These are phyloP conservation scores for Dactylellina leptospora DNA, from an alignment of 2,329 filamentous ascomycete genomes.

Conservation along the genomic window DNA sequence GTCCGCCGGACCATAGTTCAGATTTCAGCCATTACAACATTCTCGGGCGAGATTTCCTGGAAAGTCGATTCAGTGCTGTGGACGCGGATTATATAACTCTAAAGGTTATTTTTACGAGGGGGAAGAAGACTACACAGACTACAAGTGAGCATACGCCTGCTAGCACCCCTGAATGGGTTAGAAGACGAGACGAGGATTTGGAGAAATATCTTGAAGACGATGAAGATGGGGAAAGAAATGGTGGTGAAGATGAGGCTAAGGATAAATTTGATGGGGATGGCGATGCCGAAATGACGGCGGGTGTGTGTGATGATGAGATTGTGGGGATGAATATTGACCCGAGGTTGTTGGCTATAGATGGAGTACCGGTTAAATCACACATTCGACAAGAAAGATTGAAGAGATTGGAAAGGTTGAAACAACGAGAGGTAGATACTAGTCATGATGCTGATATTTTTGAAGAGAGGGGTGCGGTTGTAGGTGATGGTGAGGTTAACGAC, in stretches of 20 bases:
- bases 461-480: too few relatives aligned
- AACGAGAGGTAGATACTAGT: not conserved
- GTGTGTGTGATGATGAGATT: not conserved
- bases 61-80: slow-evolving; percentile 18
- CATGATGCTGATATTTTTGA: too few relatives aligned
- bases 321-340: slow-evolving; percentile 30
- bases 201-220: slow-evolving; percentile 38
- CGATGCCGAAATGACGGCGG: not conserved
- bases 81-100: slow-evolving; percentile 20
- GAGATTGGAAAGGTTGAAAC: not conserved
- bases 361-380: not conserved
- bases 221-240: slow-evolving; percentile 29
- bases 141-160: slow-evolving; percentile 14
- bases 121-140: not conserved
- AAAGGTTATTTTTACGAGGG: slow-evolving; percentile 5
- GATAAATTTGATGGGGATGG: not conserved
- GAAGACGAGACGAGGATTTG: slow-evolving; percentile 34
- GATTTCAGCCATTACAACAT: slow-evolving; percentile 28
- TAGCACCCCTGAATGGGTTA: slow-evolving; percentile 38
- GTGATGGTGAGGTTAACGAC: slow-evolving; percentile 8
- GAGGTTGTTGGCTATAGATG: slow-evolving; percentile 8
- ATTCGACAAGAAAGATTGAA: not conserved
- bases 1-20: slow-evolving; percentile 1
- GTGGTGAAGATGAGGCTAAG: not conserved
- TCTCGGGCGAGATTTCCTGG: slow-evolving; percentile 40